Conservation (phyloP, 1,139 yeast species). For the Yamadazyma mexicana region DNA sequence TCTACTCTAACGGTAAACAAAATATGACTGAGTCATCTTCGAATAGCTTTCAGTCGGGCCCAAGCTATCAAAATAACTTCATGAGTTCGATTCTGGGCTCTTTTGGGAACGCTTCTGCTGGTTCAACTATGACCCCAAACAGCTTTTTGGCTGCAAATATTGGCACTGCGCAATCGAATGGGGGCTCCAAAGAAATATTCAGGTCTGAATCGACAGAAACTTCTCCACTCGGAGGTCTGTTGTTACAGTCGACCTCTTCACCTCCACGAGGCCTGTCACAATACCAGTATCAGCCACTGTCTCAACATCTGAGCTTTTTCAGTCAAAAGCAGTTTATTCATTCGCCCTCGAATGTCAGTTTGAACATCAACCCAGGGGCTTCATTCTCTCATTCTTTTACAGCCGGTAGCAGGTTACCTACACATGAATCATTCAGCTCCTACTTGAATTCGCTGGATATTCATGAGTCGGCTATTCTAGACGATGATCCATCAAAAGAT, state of each 20-base stretch:
- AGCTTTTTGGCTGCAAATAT: slow-evolving; percentile 1
- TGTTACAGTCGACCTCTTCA: too few species aligned
- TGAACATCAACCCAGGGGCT: neutral
- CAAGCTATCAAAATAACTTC: neutral
- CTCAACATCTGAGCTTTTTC: slow-evolving; percentile 17
- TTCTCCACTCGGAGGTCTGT: slow-evolving; percentile 14
- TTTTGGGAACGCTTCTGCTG: slow-evolving; percentile 2
- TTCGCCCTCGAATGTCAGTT: slow-evolving; percentile 11
- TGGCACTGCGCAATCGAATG: neutral
- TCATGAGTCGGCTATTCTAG: slow-evolving; percentile 32
- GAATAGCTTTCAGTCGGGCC: slow-evolving; percentile 3
- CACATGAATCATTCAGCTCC: slow-evolving; percentile 14
- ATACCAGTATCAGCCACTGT: slow-evolving; percentile 13
- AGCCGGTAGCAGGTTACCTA: slow-evolving; percentile 5
- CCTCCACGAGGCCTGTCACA: too few species aligned
- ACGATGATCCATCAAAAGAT: slow-evolving; percentile 23
- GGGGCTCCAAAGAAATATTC: neutral
- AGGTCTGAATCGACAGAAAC: slow-evolving; percentile 15
- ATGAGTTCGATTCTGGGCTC: neutral
- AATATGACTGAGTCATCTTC: neutral
- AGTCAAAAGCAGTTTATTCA: slow-evolving; percentile 10
- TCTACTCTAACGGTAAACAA: neutral
- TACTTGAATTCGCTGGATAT: slow-evolving; percentile 7
- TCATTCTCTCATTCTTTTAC: slow-evolving; percentile 8
- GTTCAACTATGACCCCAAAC: slow-evolving; percentile 5